Evolutionary conservation across 768 basidiomycete genomes (phyloP), one percentile per base, ranked within the genome.

Genomic region (Trametes cingulata): DNA sequence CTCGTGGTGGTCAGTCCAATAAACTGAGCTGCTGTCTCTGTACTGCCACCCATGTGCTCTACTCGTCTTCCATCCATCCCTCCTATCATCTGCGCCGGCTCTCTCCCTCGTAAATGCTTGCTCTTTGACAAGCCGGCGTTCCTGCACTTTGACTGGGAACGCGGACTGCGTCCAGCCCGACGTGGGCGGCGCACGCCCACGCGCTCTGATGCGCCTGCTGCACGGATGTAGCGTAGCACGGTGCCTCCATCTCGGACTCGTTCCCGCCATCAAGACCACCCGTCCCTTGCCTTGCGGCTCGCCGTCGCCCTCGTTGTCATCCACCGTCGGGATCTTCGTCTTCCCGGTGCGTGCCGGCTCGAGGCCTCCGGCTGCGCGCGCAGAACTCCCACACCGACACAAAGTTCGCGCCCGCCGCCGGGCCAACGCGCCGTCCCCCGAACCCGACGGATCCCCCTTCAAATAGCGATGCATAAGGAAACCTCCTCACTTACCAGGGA

Each of bases 21-120:
- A 41, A 22, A 52, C 52, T 36, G 58, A 58, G 57, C 57, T 37
- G 36, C 52, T 33, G 52, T 55, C 59, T 49, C 53, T 37, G 52
- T 49, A 53, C 59, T 55, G 52, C 40, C 52, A 43, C 29, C 52
- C 59, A 60, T 54, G 59, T 60, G 59, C 53, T 55, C 52, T 60
- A 50, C 48, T 42, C 20, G 33, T 12, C 29, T 43, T 36, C 36
- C 43, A n/a, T 33, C 29, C 12, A 33, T 29, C 40, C 52, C 14
- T 37, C 59, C 25, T 12, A 58, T 52, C 50, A 24, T 33, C 50
- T 37, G 22, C 41, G 22, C 41, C 10, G 27, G 33, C 6, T 8
- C 24, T 13, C 39, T 7, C 13, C n/a, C 39, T 33, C 22, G n/a
- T 29, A 8, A 14, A 25, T 36, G 15, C 12, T 8, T 13, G 24